Base-by-base conservation (phyloP, 305 asterid species). In the Plantago coronopus region DNA sequence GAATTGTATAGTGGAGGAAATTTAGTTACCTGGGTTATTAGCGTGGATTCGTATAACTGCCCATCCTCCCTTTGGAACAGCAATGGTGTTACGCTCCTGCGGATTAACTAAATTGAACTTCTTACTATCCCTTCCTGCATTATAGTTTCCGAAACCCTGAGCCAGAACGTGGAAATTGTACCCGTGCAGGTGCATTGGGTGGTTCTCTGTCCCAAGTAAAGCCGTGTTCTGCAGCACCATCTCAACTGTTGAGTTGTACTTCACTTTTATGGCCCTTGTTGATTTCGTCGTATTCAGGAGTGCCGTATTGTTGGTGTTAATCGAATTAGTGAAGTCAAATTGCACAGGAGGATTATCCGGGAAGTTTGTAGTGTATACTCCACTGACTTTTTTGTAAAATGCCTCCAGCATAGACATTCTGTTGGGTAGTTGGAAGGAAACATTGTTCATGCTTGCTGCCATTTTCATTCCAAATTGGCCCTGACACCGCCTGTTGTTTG, bases 361-460 rank as follows among this genome's bases (percentile, higher is more conserved):
- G n/a, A 81, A 83, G 67, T 86, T 91, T 0, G 81, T 64, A 5
- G 91, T 76, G 74, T 81, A 86, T 10, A 83, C 14, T 23, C 86
- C 88, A 0, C 49, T 50, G 1, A 75, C 67, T 8, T 78, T 69
- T n/a, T 78, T 25, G 37, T 57, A 76, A 48, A 64, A 77, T 0
- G 90, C 90, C 64, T 83, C 79, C 2, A 86, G 73, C 59, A 86
- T 60, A 0, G 95, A 81, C 70, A 81, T 5, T 38, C 17, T 64
- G 1, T 51, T 64, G 9, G 89, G 91, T 0, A 76, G 22, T 47
- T 66, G 72, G 67, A 86, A 83, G 1, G 91, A 86, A 6, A 47
- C 89, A 13, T 83, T 83, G 65, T 86, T 86, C 95, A 83, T 86
- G 66, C 83, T 81, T 0, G 84, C 89, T 0, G 81, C 87, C 0